Evolutionary conservation across 306 rosid species (phyloP).

Genomic region (Fragaria vesca): DNA sequence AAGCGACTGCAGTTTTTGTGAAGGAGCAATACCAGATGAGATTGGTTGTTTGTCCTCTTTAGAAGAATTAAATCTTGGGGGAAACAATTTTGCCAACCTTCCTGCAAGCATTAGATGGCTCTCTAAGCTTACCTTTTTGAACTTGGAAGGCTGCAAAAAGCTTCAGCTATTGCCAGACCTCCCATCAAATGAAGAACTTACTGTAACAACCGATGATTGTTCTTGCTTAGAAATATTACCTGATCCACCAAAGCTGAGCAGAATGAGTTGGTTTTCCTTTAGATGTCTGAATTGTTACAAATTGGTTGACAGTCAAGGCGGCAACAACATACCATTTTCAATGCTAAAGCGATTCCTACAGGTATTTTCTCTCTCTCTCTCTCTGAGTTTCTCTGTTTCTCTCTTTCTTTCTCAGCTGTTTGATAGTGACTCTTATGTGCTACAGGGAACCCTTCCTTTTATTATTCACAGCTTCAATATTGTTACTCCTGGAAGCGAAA

Average conservation of each 20-base stretch:
- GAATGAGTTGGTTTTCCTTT: background rate
- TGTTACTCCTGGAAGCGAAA: background rate
- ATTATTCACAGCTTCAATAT: background rate
- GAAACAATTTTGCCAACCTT: background rate
- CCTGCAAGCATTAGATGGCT: constrained; percentile 5
- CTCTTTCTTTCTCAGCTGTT: background rate
- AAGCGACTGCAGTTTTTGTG: background rate
- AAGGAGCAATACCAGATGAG: background rate
- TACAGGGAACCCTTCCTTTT: background rate
- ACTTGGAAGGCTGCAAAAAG: constrained; percentile 1
- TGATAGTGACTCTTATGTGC: background rate
- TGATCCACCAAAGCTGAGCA: background rate
- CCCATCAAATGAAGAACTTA: background rate
- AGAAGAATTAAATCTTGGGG: constrained; percentile 3
- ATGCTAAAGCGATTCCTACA: constrained; percentile 2
- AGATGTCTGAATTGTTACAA: background rate
- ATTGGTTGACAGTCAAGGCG: background rate
- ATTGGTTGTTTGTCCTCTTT: background rate
- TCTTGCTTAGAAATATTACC: background rate
- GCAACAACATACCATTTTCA: background rate
- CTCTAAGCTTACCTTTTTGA: background rate
- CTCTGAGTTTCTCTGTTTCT: background rate
- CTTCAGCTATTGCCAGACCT: constrained; percentile 1
- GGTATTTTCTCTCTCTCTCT: background rate
- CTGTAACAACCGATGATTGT: background rate